These are phyloP conservation scores for Pseudogymnoascus sp. DNA, from an alignment of 2,329 filamentous ascomycete genomes.

Conservation along the genomic window DNA sequence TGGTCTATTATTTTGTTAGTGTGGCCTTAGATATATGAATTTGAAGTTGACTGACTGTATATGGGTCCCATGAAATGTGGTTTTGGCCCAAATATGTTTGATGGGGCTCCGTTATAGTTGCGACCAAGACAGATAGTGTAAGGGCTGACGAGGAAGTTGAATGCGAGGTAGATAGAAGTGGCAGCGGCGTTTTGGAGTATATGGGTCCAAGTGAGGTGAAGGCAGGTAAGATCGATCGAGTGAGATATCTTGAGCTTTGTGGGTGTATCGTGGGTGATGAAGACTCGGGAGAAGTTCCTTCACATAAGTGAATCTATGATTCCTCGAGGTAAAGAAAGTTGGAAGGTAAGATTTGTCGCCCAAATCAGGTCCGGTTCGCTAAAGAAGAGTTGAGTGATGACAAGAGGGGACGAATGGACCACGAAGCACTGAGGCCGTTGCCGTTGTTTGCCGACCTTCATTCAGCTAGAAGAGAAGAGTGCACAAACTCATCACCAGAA, in stretches of 20 bases:
- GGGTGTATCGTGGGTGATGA: neutral
- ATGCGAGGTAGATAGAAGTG: neutral
- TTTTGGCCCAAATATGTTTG: neutral
- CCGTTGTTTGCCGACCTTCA: too few relatives aligned
- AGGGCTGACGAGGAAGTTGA: neutral
- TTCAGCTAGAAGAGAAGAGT: too few relatives aligned
- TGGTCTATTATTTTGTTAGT: too few relatives aligned
- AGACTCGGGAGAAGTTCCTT: neutral
- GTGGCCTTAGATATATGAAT: too few relatives aligned
- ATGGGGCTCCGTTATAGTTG: neutral
- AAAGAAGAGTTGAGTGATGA: neutral
- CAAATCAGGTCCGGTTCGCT: too few relatives aligned
- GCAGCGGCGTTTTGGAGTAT: neutral
- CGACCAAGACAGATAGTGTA: neutral
- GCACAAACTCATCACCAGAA: neutral
- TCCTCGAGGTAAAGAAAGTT: neutral
- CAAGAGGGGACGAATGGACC: too few relatives aligned
- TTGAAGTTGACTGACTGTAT: neutral
- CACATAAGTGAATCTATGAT: neutral
- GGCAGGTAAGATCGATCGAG: neutral
- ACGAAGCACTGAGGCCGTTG: too few relatives aligned
- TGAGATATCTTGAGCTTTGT: neutral
- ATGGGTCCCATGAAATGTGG: neutral
- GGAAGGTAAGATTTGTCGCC: too few relatives aligned
- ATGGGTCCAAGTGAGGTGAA: neutral